Base-by-base conservation (phyloP, 306 rosid species). In the Glycyrrhiza uralensis region DNA sequence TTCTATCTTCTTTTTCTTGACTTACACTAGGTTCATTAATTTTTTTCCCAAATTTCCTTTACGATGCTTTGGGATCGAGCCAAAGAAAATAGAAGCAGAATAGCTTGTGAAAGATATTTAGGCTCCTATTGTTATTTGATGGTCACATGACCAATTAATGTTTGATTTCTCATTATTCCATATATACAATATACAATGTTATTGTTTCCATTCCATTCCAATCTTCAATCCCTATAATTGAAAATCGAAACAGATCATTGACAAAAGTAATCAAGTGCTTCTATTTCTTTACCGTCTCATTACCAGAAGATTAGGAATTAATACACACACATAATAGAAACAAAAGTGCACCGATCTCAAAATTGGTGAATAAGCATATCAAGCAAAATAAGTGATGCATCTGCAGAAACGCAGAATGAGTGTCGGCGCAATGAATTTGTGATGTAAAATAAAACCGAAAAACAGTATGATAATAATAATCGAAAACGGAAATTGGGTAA, bases 81-180 rank as follows among this genome's bases (percentile, higher is more conserved):
- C n/a, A 49, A 75, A 56, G 74, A 76, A 91, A 51, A n/a, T n/a
- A n/a, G n/a, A n/a, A n/a, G n/a, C 82, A 85, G 36, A 88, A 77
- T 72, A 82, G 83, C 73, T n/a, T n/a, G n/a, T n/a, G n/a, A n/a
- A n/a, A n/a, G n/a, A n/a, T n/a, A n/a, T n/a, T n/a, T n/a, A n/a
- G n/a, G n/a, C 84, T 42, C 39, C 39, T 14, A 42, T 42, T 36
- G 17, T 32, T 9, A 12, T 36, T 41, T 5, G 22, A 11, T 17
- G 17, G 17, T 10, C n/a, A 29, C 29, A 17, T 3, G n/a, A 66
- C 2, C 45, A 68, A 68, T 19, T 41, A 45, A 28, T 5, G 3
- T 47, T 72, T 3, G 28, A 11, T 35, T 38, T 62, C 23, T 17
- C 12, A 50, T 14, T 62, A 19, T 47, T 2, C 17, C 7, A 45